Evolutionary conservation across 2,329 filamentous ascomycete species (phyloP), one percentile per base, ranked within the genome.

Genomic region (Diaporthe batatas): DNA sequence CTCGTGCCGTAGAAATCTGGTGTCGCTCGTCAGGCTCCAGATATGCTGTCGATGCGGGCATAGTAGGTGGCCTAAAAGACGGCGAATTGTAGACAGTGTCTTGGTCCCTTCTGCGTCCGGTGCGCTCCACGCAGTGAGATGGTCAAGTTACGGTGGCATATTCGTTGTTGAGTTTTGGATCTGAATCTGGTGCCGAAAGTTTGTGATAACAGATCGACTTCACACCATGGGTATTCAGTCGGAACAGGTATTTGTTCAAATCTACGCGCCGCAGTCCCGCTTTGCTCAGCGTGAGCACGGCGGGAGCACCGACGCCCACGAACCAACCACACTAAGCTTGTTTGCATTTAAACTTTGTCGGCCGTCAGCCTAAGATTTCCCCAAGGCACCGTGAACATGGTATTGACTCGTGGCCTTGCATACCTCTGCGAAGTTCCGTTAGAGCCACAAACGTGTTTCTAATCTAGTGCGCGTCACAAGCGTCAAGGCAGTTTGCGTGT

Each of bases 361-460:
- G 39, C n/a, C 29, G 36, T 44, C 36, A 42, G 36, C 36, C 57
- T 44, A 44, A 29, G n/a, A 44, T 62, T 42, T 23, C 23, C 57
- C 21, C 16, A 44, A 29, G 57, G 57, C 39, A 34, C 55, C 34
- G 25, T 16, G n/a, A 6, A n/a, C 36, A 44, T 29, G 57, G 36
- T 29, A 44, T 59, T 62, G 36, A 62, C 57, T 62, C 57, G 39
- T 62, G 57, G 29, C 21, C 57, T 44, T 44, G 57, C 57, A 44
- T 44, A 23, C 21, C 3, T 44, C 14, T 42, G 16, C 55, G 16
- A 12, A 7, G 10, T 62, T 29, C 14, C 14, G 23, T 6, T 44
- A 12, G 23, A 21, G 16, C 23, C 6, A 29, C 14, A 21, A 6
- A 21, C 16, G 25, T 44, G 39, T 3, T 44, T 62, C 11, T 32